phyloP scores from a whole-genome alignment of 23 red algal species.

The Agarophyton chilense region DNA sequence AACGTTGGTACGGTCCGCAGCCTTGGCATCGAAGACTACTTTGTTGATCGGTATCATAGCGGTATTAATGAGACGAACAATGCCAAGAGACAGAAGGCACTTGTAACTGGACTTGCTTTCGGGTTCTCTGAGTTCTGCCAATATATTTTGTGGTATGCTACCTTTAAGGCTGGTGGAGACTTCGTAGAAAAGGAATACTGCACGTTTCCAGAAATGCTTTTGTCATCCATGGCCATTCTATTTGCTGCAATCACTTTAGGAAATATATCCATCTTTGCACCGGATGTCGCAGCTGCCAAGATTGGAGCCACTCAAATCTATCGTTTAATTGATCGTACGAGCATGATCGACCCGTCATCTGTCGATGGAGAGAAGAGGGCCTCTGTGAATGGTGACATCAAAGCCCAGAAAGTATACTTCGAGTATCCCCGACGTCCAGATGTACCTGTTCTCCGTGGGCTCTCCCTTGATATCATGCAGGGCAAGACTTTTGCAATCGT shows the following conservation, averaged over 20 bases:
- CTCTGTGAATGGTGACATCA: conserved; percentile 58
- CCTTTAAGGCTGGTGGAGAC: conserved; percentile 57
- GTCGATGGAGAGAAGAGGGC: conserved; percentile 28
- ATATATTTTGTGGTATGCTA: conserved; percentile 59
- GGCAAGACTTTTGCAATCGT: conserved; percentile 93
- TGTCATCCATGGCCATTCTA: conserved; percentile 61
- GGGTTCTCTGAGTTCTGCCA: conserved; percentile 78
- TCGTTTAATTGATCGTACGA: conserved; percentile 70
- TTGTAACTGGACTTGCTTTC: conserved; percentile 65
- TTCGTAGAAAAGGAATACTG: conserved; percentile 32
- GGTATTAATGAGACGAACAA: conserved; percentile 30
- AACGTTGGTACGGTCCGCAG: conserved; percentile 76
- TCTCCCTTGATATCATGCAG: conserved; percentile 52
- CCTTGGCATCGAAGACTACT: conserved; percentile 73
- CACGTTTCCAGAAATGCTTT: conserved; percentile 48
- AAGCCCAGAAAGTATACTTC: conserved; percentile 77
- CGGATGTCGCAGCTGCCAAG: conserved; percentile 70
- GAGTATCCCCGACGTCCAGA: conserved; percentile 82
- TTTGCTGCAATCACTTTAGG: conserved; percentile 81
- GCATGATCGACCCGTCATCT: conserved; percentile 47
- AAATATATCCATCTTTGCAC: conserved; percentile 72
- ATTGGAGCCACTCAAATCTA: conserved; percentile 80
- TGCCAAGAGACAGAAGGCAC: conserved; percentile 32
- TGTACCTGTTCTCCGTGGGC: conserved; percentile 77
- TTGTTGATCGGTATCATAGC: conserved; percentile 50